These are phyloP conservation scores for Yamadazyma scolyti DNA, from an alignment of 805 yeast genomes.

Conservation along the genomic window DNA sequence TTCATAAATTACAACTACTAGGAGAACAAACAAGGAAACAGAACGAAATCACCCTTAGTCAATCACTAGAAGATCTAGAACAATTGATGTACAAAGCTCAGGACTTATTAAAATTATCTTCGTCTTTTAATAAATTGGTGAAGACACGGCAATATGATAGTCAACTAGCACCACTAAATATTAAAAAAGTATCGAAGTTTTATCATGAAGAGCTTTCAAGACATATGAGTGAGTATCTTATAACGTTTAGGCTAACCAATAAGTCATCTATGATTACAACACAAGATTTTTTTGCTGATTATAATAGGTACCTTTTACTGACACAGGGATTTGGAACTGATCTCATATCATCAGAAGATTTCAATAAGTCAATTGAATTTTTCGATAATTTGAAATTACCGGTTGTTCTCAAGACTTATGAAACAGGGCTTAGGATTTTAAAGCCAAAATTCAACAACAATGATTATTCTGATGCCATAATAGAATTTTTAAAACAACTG, in stretches of 20 bases:
- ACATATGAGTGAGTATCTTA: constrained; percentile 71
- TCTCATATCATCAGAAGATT: constrained; percentile 65
- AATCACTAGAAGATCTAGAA: constrained; percentile 73
- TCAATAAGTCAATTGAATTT: constrained; percentile 55
- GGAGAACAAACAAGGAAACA: constrained; percentile 53
- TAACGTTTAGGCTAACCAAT: constrained; percentile 23
- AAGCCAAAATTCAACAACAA: constrained; percentile 19
- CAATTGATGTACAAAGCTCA: constrained; percentile 74
- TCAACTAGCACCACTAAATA: constrained; percentile 30
- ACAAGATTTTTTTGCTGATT: constrained; percentile 40
- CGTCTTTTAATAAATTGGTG: constrained; percentile 30
- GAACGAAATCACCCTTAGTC: constrained; percentile 58
- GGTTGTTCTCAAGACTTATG: constrained; percentile 34
- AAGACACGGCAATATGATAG: constrained; percentile 8
- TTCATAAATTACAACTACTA: constrained; percentile 61
- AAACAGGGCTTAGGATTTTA: constrained; percentile 32
- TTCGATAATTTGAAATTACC: constrained; percentile 62
- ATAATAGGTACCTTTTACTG: constrained; percentile 31
- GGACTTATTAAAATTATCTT: constrained; percentile 60
- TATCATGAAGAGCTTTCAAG: constrained; percentile 69
- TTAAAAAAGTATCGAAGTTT: constrained; percentile 29
- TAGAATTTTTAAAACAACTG: constrained; percentile 18
- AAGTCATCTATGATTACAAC: constrained; percentile 35
- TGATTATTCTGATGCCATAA: constrained; percentile 22
- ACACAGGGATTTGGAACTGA: constrained; percentile 52